Evolutionary conservation across 106 monocot genomes (phyloP), one percentile per base, ranked within the genome.

Genomic region (Xerophyta viscosa): DNA sequence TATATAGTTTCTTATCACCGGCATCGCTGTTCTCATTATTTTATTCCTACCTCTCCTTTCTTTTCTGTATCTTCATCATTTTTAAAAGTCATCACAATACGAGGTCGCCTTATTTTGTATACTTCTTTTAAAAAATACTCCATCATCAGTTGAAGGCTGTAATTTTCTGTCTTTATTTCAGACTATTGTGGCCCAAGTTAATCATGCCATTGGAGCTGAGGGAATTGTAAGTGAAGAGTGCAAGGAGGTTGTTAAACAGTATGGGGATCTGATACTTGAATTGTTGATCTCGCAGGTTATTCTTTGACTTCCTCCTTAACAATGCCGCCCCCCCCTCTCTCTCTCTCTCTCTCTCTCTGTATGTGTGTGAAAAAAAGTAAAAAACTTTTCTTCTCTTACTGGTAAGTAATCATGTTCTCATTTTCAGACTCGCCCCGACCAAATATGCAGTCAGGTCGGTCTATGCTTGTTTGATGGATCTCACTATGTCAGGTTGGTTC

Each of bases 181-280:
- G 84, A 49, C 75, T 21, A 46, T 64, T 31, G 62, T 85, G 31
- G 61, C 84, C 1, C 79, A 85, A 64, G 79, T 85, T 19, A 85
- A 85, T 61, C 65, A 76, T 57, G 75, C 72, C 10, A 85, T 85
- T 54, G 84, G 80, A 58, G 84, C 72, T 44, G 22, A 67, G 48
- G 90, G 90, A 27, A 50, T 84, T 37, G 60, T 81, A 1, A 84
- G 84, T 39, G 27, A 33, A 20, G 80, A 90, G 52, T 90, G 90
- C 46, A 90, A 90, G 37, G 54, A 77, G 62, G 65, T 90, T 18
- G 76, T 90, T 46, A 47, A 24, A 8, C 46, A 90, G 37, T 90
- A 90, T 31, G 90, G 90, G 31, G 71, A 80, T 27, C 12, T 74
- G 54, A 90, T 90, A 57, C 45, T 90, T 8, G 80, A 90, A 2